Evolutionary conservation across 257 asterid species (phyloP), one percentile per base, ranked within the genome.

Genomic region (Coffea eugenioides): DNA sequence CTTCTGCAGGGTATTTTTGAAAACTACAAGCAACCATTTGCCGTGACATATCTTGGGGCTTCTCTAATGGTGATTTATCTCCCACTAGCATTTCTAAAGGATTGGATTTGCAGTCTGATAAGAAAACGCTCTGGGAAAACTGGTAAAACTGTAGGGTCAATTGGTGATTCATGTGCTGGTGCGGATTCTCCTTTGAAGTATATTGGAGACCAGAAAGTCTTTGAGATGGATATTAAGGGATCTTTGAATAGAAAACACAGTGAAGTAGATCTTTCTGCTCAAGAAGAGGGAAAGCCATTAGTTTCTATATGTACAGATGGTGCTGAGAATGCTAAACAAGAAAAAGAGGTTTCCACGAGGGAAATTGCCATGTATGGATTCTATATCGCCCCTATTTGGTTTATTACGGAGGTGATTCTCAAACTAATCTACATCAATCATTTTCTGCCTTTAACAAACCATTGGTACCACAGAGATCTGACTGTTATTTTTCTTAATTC

Each of bases 1-100:
- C 66, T 54, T 65, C 79, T 13, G 82, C 96, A 96, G 99, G 98
- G 86, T 81, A 96, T 96, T 75, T 96, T 94, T 91, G 86, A 92
- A 57, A 93, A 88, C 87, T 96, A 96, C 85, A 94, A 90, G 86
- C 99, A 96, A 78, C 99, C 99, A 54, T 96, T 96, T 92, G 99
- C 99, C 4, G 93, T 96, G 82, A 96, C 99, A 34, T 96, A 96
- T 81, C 95, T 96, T 61, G 99, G 99, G 85, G 98, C 98, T 82
- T 96, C 99, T 73, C 79, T 96, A 74, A 80, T 96, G 97, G 98
- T 96, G 81, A 85, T 96, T 81, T 96, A 96, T 87, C 96, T 96
- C 69, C 99, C 99, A 6, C 75, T 96, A 77, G 93, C 99, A 80
- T 96, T 90, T 77, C 54, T 89, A 43, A 96, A 96, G 82, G 99